Evolutionary conservation across 495 filamentous ascomycete species (phyloP).

Genomic region (Oleoguttula mirabilis): DNA sequence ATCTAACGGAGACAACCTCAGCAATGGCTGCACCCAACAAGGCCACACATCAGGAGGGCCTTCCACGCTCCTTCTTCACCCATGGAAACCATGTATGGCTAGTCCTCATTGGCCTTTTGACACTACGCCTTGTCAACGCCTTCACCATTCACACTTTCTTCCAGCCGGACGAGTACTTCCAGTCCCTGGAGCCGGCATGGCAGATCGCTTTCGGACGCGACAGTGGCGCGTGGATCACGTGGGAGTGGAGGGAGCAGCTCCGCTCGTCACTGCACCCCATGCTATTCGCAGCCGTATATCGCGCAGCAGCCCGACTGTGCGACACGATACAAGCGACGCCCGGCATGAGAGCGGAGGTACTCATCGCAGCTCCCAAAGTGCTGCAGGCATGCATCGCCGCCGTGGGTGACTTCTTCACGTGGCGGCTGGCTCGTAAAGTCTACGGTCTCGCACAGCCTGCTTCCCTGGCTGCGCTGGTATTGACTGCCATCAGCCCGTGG

Average conservation of each 20-base stretch:
- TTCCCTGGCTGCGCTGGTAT: conserved; percentile 55
- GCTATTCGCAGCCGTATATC: conserved; percentile 71
- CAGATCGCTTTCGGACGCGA: conserved; percentile 64
- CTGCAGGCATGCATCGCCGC: conserved; percentile 69
- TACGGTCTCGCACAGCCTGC: conserved; percentile 49
- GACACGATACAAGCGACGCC: conserved; percentile 37
- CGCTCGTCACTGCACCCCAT: conserved; percentile 86
- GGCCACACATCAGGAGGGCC: no score
- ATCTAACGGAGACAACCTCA: no score
- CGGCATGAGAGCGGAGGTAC: conserved; percentile 44
- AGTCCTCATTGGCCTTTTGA: conserved; percentile 41
- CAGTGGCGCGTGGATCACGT: conserved; percentile 87
- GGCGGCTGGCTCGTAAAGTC: conserved; percentile 61
- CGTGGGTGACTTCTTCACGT: conserved; percentile 76
- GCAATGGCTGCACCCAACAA: no score
- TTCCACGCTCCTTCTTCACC: no score
- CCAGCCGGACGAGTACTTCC: conserved; percentile 98
- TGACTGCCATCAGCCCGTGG: conserved; percentile 79
- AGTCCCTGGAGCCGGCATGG: conserved; percentile 94
- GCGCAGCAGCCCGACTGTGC: conserved; percentile 42
- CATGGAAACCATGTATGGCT: no score
- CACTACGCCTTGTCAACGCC: conserved; percentile 76
- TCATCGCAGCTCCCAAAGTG: conserved; percentile 61
- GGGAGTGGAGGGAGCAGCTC: conserved; percentile 91
- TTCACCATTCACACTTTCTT: conserved; percentile 84